A percentile compares a stretch with the other conserved stretches of the same genome.
These are phyloP conservation scores for Sugiyamaella xylanicola DNA, from an alignment of 1,139 yeast genomes.

Conservation along the genomic window DNA sequence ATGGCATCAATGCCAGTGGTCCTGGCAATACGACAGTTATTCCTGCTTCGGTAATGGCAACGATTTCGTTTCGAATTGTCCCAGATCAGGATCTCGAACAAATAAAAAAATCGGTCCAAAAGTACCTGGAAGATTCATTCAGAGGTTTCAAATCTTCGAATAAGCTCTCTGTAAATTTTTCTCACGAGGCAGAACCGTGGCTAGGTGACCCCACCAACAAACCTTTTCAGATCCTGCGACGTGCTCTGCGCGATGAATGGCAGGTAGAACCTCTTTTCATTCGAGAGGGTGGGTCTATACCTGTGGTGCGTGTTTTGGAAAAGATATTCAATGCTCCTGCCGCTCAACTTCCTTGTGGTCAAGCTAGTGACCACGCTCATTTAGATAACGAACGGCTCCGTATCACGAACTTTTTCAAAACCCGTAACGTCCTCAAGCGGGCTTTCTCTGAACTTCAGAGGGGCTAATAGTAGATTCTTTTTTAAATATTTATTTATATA, in stretches of 20 bases:
- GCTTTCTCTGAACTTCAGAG: slow-evolving; percentile 8
- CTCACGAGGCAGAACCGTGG: slow-evolving; percentile 96
- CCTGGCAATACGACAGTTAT: slow-evolving; percentile 84
- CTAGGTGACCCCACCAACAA: slow-evolving; percentile 78
- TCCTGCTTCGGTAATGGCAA: slow-evolving; percentile 76
- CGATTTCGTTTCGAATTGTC: slow-evolving; percentile 80
- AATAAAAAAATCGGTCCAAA: slow-evolving; percentile 55
- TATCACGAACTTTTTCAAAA: slow-evolving; percentile 72
- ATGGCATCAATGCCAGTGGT: slow-evolving; percentile 81
- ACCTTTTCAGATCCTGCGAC: slow-evolving; percentile 65
- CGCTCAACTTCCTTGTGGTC: slow-evolving; percentile 96
- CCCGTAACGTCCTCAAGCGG: slow-evolving; percentile 47
- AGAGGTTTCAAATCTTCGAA: slow-evolving; percentile 58
- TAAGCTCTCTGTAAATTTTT: slow-evolving; percentile 57
- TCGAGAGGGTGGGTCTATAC: slow-evolving; percentile 96
- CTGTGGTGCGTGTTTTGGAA: slow-evolving; percentile 83
- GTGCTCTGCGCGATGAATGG: slow-evolving; percentile 66
- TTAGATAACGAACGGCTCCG: slow-evolving; percentile 83
- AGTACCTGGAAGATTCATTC: slow-evolving; percentile 53
- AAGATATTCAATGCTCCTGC: slow-evolving; percentile 83
- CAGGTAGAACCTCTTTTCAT: slow-evolving; percentile 75
- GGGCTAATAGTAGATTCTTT: not conserved
- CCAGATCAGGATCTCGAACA: slow-evolving; percentile 76
- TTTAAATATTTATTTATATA: not conserved
- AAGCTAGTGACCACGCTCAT: slow-evolving; percentile 93